Evolutionary conservation across 192 early-diverging fungal genomes (phyloP).

Genomic region (Mortierella hygrophila): DNA sequence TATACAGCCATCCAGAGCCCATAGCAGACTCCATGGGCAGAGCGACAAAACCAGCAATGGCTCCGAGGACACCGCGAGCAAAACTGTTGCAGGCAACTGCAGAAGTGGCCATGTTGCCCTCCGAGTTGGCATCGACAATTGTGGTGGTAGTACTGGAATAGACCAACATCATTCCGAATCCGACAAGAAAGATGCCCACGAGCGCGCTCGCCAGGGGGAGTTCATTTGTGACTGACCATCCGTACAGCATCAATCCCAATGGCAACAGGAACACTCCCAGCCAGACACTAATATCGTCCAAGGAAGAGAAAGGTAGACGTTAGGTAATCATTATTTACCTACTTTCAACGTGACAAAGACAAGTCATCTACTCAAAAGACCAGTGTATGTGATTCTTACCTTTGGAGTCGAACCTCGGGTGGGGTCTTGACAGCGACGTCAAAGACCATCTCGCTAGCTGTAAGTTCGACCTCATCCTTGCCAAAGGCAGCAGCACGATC

Average conservation of each 20-base stretch:
- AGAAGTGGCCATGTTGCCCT: conserved; percentile 39
- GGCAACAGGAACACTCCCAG: conserved; percentile 40
- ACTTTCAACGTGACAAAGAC: neutral
- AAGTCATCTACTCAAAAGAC: neutral
- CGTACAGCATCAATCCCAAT: conserved; percentile 39
- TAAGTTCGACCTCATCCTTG: neutral
- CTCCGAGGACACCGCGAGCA: conserved; percentile 38
- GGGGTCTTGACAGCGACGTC: conserved; percentile 31
- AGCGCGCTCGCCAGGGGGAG: conserved; percentile 15
- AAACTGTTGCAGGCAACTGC: conserved; percentile 53
- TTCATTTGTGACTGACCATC: conserved; percentile 39
- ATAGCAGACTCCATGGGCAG: conserved; percentile 24
- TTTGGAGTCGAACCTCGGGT: conserved; percentile 47
- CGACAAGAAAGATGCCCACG: conserved; percentile 34
- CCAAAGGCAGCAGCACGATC: conserved; percentile 31
- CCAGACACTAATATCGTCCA: conserved; percentile 38
- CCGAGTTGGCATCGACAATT: conserved; percentile 47
- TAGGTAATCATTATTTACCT: neutral
- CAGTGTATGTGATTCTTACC: conserved; percentile 5
- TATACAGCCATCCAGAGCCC: conserved; percentile 50
- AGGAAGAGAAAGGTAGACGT: neutral
- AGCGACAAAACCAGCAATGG: conserved; percentile 31
- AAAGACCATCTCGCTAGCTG: conserved; percentile 14
- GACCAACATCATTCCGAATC: conserved; percentile 53
- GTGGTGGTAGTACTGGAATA: conserved; percentile 42